phyloP scores from a whole-genome alignment of 805 yeast genomes.

The Candida michaelii region DNA sequence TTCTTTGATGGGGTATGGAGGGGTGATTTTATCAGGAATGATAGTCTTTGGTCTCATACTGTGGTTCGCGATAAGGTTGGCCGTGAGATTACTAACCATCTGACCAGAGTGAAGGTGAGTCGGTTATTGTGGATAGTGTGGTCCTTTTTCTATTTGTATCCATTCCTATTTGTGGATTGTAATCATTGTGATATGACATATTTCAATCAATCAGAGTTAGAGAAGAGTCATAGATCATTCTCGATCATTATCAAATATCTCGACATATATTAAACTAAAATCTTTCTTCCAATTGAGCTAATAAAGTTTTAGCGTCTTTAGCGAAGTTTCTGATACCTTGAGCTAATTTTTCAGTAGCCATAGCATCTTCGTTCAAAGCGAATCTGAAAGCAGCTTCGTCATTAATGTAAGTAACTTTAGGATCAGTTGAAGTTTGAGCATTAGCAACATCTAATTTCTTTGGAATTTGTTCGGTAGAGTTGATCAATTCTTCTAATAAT shows the following conservation, averaged over 20 bases:
- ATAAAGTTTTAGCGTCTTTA: slow-evolving; percentile 83
- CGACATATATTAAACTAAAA: slow-evolving; percentile 31
- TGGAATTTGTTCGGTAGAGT: slow-evolving; percentile 79
- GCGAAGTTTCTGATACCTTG: slow-evolving; percentile 98
- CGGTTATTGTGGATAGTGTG: too few relatives aligned
- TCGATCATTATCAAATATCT: too few relatives aligned
- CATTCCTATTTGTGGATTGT: too few relatives aligned
- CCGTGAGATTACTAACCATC: too few relatives aligned
- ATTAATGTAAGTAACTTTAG: slow-evolving; percentile 77
- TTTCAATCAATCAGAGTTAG: too few relatives aligned
- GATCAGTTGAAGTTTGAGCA: slow-evolving; percentile 53
- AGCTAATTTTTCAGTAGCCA: slow-evolving; percentile 96
- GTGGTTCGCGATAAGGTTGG: slow-evolving; percentile 1
- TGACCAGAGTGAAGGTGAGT: neutral
- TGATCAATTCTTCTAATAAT: slow-evolving; percentile 82
- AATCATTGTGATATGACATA: too few relatives aligned
- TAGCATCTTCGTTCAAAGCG: slow-evolving; percentile 90
- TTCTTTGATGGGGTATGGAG: slow-evolving; percentile 52
- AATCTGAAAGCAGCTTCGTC: slow-evolving; percentile 91
- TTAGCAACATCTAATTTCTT: slow-evolving; percentile 68
- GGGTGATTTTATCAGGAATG: slow-evolving; percentile 29
- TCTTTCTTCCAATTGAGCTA: slow-evolving; percentile 62
- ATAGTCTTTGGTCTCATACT: slow-evolving; percentile 3
- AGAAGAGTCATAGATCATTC: too few relatives aligned
- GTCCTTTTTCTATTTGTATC: too few relatives aligned